Percentiles rank a stretch among this genome's conserved stretches.
These are phyloP conservation scores for Exobasidium rhododendri DNA, from an alignment of 1,284 basidiomycete genomes.

Conservation along the genomic window DNA sequence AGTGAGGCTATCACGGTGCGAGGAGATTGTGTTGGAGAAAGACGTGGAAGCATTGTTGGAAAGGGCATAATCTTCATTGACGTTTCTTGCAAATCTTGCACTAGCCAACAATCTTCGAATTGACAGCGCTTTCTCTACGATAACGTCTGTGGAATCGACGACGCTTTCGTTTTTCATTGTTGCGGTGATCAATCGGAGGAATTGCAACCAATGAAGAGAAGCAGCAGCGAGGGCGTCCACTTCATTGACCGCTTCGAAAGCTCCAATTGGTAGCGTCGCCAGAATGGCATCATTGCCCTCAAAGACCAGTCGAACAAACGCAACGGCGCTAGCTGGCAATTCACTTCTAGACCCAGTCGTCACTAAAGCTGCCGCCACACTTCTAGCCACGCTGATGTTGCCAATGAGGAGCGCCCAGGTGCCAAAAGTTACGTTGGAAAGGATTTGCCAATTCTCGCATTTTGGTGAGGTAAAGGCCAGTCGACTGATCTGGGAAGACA, in stretches of 20 bases:
- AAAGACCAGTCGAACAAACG: constrained; percentile 18
- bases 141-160: neutral
- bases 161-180: neutral
- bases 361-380: constrained; percentile 16
- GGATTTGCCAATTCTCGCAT: constrained; percentile 22
- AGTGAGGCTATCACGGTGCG: constrained; percentile 1
- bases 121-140: neutral
- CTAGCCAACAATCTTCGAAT: constrained; percentile 1
- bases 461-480: constrained; percentile 31
- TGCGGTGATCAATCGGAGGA: constrained; percentile 27
- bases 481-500: constrained; percentile 29
- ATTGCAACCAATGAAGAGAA: constrained; percentile 33
- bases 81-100: neutral
- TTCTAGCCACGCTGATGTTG: constrained; percentile 27
- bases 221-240: constrained; percentile 31
- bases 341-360: neutral
- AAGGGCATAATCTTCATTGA: neutral
- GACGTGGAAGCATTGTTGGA: neutral
- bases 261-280: neutral
- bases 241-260: constrained; percentile 18
- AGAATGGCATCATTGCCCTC: constrained; percentile 4
- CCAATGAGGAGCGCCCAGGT: constrained; percentile 38
- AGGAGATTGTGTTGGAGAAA: neutral
- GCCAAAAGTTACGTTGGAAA: constrained; percentile 36
- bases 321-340: constrained; percentile 9